Base-by-base conservation (phyloP, 2,329 filamentous ascomycete genomes). In the Graphilbum ipis-grandicollis region DNA sequence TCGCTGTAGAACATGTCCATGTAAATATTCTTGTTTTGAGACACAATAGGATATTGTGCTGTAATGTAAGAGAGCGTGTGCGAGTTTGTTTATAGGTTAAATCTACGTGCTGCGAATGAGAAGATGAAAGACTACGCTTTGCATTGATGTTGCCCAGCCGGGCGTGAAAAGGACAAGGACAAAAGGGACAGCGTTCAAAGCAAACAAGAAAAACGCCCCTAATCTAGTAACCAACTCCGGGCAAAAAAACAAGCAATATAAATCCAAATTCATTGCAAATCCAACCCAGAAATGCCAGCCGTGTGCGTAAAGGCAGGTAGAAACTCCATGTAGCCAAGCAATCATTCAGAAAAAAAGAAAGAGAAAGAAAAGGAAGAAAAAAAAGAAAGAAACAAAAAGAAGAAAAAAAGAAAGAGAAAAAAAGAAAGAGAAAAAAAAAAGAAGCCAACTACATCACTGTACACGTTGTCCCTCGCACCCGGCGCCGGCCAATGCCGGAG, bases 401-500 rank as follows among this genome's bases (percentile, higher is more conserved):
- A 13, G 18, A 9, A 25, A 35, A 30, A n/a, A 21, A n/a, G 18
- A 14, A 22, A 36, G 14, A 17, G 19, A 32, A 26, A 7, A 26
- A 32, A n/a, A 31, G 15, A 19, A 36, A 13, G 25, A 29, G 18
- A 18, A 26, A 18, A 15, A 32, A 18, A 37, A 37, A 12, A 18
- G 26, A 18, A 19, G 39, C 36, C 22, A 18, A 8, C 35, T 35
- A 46, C 49, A 51, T 51, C 14, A 51, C 39, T 4, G 36, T 35
- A 35, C 49, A 50, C 15, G 44, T 41, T 2, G 47, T 44, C 3
- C 48, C 50, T 4, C 43, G 41, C 4, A 41, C 44, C 1, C 43
- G 44, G 3, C 41, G 41, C 2, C 43, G 39, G 2, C 43, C 40
- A 14, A 38, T 36, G 21, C 38, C 65, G 19, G 69, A 62, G 5